phyloP scores from a whole-genome alignment of 2,329 filamentous ascomycete genomes.

The Geosmithia morbida region DNA sequence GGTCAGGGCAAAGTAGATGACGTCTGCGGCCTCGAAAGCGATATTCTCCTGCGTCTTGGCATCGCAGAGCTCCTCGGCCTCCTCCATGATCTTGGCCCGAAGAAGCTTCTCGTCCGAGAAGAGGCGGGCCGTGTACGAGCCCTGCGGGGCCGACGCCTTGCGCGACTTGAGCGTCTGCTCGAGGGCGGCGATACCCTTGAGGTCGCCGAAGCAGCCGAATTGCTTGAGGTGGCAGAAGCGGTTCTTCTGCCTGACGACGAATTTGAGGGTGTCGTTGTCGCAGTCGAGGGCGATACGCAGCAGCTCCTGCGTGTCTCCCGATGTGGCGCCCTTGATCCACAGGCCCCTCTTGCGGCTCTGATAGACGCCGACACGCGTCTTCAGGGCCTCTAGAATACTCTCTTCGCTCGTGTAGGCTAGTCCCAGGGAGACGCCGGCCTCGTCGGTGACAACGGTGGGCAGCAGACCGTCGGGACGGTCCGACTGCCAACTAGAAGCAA shows the following conservation, averaged over 20 bases:
- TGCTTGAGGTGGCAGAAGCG: slow-evolving; percentile 91
- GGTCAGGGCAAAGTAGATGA: slow-evolving; percentile 90
- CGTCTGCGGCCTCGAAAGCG: slow-evolving; percentile 86
- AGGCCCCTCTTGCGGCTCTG: slow-evolving; percentile 90
- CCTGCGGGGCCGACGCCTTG: slow-evolving; percentile 68
- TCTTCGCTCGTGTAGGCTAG: slow-evolving; percentile 90
- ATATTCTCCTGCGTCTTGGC: slow-evolving; percentile 71
- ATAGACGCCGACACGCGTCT: slow-evolving; percentile 71
- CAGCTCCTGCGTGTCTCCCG: slow-evolving; percentile 84
- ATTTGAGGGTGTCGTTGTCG: slow-evolving; percentile 83
- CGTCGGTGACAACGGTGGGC: slow-evolving; percentile 82
- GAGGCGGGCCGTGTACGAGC: slow-evolving; percentile 85
- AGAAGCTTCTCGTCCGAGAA: slow-evolving; percentile 87
- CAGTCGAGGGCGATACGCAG: slow-evolving; percentile 79
- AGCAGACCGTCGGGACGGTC: slow-evolving; percentile 76
- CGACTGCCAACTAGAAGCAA: slow-evolving; percentile 62
- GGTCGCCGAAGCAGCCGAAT: slow-evolving; percentile 80
- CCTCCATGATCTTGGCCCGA: slow-evolving; percentile 95
- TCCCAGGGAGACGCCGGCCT: slow-evolving; percentile 70
- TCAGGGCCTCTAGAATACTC: slow-evolving; percentile 75
- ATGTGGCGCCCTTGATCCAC: slow-evolving; percentile 94
- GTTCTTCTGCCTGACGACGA: slow-evolving; percentile 80
- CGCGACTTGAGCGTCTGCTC: slow-evolving; percentile 77
- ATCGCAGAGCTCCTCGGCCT: slow-evolving; percentile 87
- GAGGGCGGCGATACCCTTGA: slow-evolving; percentile 66